Evolutionary conservation across 73 alveolate genomes (phyloP), one percentile per base, ranked within the genome.

Genomic region (Paramecium primaurelia): DNA sequence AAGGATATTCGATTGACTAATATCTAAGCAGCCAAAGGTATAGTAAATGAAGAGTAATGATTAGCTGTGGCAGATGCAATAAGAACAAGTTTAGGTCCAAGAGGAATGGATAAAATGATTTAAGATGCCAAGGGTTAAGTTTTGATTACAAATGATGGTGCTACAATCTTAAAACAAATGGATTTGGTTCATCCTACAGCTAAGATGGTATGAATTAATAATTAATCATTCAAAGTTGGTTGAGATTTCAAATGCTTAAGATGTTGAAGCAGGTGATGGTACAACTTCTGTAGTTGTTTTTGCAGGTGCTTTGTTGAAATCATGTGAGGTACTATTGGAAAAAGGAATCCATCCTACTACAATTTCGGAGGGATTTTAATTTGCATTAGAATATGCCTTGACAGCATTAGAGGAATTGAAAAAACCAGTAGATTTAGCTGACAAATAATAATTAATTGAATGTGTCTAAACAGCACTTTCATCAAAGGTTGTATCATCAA

Each of bases 181-280:
- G 99, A 98, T 92, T 98, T 99, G 83, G 97, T 98, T 93, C 99
- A 99, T 87, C 99, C 99, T 2, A 98, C 99, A 18, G 99, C 99
- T 54, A 99, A 98, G 94, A 99, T 98, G 99, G 96, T 94, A 86
- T 18, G 36, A 54, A 54, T 54, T 16, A 20, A 59, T 86, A 36
- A 26, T 30, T 54, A 30, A 37, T 51, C 18, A 37, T 30, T 32
- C 22, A 32, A 32, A 92, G 96, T 95, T 99, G 71, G 99, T 98
- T 25, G 99, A 99, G 95, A 98, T 99, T 93, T 98, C 99, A 87
- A 98, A 98, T 94, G 99, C 99, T 36, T 99, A 99, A 97, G 99
- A 99, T 86, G 98, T 98, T 45, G 99, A 99, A 71, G 99, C 99
- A 12, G 99, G 99, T 30, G 99, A 99, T 91, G 99, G 99, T 51